Conservation (phyloP, 108 stramenopile genomes). For the Cyclotella baltica region DNA sequence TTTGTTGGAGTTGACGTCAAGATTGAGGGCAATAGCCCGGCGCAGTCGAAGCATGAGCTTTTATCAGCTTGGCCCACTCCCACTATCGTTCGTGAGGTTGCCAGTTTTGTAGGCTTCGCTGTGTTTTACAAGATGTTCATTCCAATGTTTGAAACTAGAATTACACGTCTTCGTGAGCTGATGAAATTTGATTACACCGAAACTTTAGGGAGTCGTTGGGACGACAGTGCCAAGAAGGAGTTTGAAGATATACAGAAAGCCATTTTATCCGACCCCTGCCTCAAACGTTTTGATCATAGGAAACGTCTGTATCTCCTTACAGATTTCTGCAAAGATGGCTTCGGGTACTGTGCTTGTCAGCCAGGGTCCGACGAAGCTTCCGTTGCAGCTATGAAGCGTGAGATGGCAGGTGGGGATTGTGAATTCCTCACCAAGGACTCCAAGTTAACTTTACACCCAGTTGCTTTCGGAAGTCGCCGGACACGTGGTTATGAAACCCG, state of each 20-base stretch:
- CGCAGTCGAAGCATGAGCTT: slow-evolving; percentile 10
- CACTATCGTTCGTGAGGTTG: slow-evolving; percentile 19
- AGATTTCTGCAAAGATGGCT: slow-evolving; percentile 6
- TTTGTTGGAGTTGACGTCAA: slow-evolving; percentile 11
- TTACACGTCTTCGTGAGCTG: not conserved
- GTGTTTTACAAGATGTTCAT: slow-evolving; percentile 16
- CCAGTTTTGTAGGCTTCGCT: slow-evolving; percentile 15
- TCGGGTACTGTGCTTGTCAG: not conserved
- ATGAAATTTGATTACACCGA: not conserved
- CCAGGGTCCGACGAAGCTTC: slow-evolving; percentile 8
- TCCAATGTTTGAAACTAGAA: slow-evolving; percentile 16
- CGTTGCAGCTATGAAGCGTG: not conserved
- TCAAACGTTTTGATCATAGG: slow-evolving; percentile 2
- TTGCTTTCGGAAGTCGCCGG: slow-evolving; percentile 20
- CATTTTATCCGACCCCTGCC: slow-evolving; percentile 11
- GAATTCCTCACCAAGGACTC: not conserved
- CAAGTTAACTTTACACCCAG: not conserved
- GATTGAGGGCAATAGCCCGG: not conserved
- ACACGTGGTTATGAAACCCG: slow-evolving; percentile 14
- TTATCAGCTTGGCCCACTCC: not conserved
- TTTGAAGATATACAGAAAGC: slow-evolving; percentile 5
- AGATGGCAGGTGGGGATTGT: slow-evolving; percentile 13
- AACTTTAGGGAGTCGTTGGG: not conserved
- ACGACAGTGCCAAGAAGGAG: not conserved
- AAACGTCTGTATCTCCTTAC: not conserved